phyloP scores from a whole-genome alignment of 2,329 filamentous ascomycete genomes.

The Aureobasidium sp. region DNA sequence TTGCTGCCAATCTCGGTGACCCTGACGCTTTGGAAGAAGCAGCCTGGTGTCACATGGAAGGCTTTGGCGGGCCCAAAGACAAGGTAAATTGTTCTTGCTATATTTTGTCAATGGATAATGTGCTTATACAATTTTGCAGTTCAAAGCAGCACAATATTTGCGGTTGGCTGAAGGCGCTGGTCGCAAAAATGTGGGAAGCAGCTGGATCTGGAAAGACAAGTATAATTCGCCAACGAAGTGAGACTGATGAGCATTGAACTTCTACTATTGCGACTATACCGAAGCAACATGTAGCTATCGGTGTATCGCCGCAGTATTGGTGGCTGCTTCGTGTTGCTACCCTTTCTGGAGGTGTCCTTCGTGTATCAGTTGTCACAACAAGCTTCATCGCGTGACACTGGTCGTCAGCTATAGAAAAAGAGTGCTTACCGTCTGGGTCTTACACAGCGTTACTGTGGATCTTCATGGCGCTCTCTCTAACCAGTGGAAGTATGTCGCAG shows the following conservation, averaged over 20 bases:
- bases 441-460: too few relatives aligned
- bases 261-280: too few relatives aligned
- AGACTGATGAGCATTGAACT: neutral
- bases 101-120: neutral
- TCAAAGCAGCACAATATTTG: conserved; percentile 71
- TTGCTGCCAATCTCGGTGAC: conserved; percentile 91
- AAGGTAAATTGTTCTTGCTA: conserved; percentile 61
- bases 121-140: neutral
- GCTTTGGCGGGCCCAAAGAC: conserved; percentile 96
- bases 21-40: conserved; percentile 97
- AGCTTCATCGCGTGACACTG: too few relatives aligned
- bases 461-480: too few relatives aligned
- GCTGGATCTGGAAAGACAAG: conserved; percentile 99
- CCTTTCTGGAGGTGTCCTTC: neutral
- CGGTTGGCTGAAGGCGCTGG: conserved; percentile 83
- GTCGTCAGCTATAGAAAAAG: too few relatives aligned
- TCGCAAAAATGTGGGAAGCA: conserved; percentile 84
- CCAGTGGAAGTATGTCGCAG: neutral
- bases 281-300: neutral
- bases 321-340: too few relatives aligned
- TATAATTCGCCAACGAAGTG: conserved; percentile 41
- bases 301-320: neutral
- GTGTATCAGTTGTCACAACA: too few relatives aligned
- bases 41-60: conserved; percentile 91
- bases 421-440: too few relatives aligned